Percentiles rank a stretch among this genome's conserved stretches.
Evolutionary conservation across 331 rosid genomes (phyloP).

Genomic region (Stylosanthes scabra): DNA sequence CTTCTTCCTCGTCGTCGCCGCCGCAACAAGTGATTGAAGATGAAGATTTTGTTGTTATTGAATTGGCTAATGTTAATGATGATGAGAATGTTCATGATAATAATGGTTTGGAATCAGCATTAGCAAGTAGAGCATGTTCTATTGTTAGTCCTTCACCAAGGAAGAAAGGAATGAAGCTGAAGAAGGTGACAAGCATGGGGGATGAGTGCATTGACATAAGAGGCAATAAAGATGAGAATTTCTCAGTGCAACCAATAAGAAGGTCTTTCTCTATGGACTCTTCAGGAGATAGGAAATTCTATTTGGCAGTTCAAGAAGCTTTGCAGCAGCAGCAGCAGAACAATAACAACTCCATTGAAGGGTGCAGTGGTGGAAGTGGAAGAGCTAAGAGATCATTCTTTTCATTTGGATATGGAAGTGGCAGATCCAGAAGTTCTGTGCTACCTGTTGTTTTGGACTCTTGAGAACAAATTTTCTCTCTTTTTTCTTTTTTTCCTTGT

Average conservation of each 20-base stretch:
- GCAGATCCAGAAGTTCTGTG: conserved; percentile 77
- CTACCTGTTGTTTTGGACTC: conserved; percentile 69
- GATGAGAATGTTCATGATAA: conserved; percentile 28
- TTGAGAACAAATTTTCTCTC: conserved; percentile 10
- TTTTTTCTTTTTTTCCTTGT: conserved; percentile 10
- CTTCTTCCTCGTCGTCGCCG: conserved; percentile 32
- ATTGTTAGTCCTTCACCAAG: conserved; percentile 51
- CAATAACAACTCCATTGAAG: conserved; percentile 57
- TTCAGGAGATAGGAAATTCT: conserved; percentile 75
- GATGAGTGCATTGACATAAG: conserved; percentile 87
- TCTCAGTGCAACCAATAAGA: conserved; percentile 80
- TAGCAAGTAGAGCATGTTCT: conserved; percentile 17
- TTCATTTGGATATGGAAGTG: conserved; percentile 79
- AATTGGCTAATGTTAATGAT: conserved; percentile 43
- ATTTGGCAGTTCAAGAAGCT: conserved; percentile 80
- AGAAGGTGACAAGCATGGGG: conserved; percentile 83
- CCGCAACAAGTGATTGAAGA: conserved; percentile 45
- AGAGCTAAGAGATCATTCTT: conserved; percentile 80
- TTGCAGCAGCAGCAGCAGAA: conserved; percentile 47
- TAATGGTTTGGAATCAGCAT: conserved; percentile 45
- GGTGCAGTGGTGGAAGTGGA: conserved; percentile 51
- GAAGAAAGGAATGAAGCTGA: conserved; percentile 58
- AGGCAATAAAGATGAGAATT: conserved; percentile 67
- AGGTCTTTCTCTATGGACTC: conserved; percentile 98
- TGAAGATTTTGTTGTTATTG: conserved; percentile 80